Conservation (phyloP, 208 protist genomes). For the Acanthamoeba royreba region DNA sequence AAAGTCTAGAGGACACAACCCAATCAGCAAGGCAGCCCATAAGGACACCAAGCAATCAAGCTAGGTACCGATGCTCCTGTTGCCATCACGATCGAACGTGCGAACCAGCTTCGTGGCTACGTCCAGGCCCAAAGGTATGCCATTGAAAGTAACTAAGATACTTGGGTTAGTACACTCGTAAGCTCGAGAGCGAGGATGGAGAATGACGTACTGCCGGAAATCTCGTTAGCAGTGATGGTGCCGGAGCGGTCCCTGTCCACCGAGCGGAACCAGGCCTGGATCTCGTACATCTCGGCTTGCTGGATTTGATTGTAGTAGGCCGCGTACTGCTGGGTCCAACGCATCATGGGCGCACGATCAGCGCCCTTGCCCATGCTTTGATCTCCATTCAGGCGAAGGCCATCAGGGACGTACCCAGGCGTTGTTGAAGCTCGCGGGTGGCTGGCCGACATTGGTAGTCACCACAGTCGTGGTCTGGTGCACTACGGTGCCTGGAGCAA, state of each 20-base stretch:
- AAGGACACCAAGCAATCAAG: neutral
- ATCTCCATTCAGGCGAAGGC: neutral
- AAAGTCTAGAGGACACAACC: neutral
- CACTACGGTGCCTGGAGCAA: neutral
- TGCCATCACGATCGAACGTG: conserved; percentile 51
- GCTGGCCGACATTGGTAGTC: neutral
- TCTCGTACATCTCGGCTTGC: conserved; percentile 46
- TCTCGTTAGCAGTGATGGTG: neutral
- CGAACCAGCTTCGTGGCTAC: conserved; percentile 54
- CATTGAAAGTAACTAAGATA: neutral
- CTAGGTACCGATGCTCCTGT: conserved; percentile 34
- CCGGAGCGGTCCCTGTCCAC: conserved; percentile 42
- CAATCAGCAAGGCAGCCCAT: neutral
- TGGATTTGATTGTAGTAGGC: conserved; percentile 36
- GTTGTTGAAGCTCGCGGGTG: neutral
- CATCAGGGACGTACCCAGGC: neutral
- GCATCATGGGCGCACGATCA: neutral
- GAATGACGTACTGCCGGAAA: neutral
- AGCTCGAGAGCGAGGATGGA: neutral
- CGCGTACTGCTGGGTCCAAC: neutral
- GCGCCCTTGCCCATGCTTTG: neutral
- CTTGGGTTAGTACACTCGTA: neutral
- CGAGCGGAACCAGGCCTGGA: conserved; percentile 48
- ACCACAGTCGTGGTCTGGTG: conserved; percentile 6
- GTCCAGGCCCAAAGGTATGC: conserved; percentile 48